Evolutionary conservation across 305 asterid genomes (phyloP), one percentile per base, ranked within the genome.

Genomic region (Ajuga reptans): DNA sequence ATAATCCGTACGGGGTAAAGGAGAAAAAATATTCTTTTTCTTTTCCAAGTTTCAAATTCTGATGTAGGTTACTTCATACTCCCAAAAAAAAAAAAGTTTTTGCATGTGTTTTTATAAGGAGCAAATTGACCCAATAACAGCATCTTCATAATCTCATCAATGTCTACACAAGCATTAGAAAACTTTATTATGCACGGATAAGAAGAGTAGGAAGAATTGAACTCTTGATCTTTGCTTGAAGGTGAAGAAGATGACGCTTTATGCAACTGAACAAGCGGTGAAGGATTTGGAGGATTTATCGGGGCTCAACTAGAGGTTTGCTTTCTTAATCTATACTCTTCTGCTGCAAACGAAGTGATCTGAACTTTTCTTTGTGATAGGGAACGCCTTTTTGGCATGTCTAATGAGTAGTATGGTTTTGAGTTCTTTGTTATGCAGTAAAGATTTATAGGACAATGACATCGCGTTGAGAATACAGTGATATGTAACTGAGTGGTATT

Each of bases 211-310:
- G 34, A 47, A 36, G 1, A 24, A 46, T 36, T 46, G 41, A 69
- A 49, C 29, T 58, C 24, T 49, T 39, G 51, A 36, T 59, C 18
- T 45, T 70, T 53, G 10, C 43, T 18, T 72, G 17, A 64, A 84
- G 89, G 86, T 78, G 78, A 82, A 84, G 78, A 84, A 82, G 71
- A 82, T 84, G 81, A 58, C 61, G 43, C 61, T 82, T 52, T 72
- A 82, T 72, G 85, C 89, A 12, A 72, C 75, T 9, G 31, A 11
- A 37, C 51, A 47, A 75, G 85, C 82, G n/a, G 76, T 82, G 72
- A 17, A 73, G 68, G 75, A 65, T 39, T 59, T 80, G 73, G 80
- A 71, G 66, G 36, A 18, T 16, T 4, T 73, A 31, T 68, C 77
- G 17, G 16, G 73, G 18, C 58, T 33, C 68, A 21, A 41, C 18